Evolutionary conservation across 2,329 filamentous ascomycete species (phyloP), one percentile per base, ranked within the genome.

Genomic region (Penicillium aurantiogriseum): DNA sequence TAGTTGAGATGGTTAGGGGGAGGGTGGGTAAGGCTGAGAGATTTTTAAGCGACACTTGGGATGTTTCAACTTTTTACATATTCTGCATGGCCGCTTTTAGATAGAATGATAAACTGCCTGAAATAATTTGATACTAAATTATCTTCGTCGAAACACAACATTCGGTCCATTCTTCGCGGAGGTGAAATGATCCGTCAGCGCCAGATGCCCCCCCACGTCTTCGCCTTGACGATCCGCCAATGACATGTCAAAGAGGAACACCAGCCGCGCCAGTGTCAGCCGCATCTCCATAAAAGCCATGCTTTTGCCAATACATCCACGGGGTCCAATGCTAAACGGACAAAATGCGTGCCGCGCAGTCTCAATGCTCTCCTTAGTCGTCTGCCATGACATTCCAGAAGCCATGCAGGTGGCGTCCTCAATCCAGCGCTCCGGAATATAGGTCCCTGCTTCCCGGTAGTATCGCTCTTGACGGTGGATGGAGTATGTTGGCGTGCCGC

Each of bases 321-420:
- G 69, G 2, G 73, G 74, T 0, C 76, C 76, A 38, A 77, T 73
- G 42, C 72, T 75, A 50, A 79, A 79, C 8, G 90, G 88, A 61
- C 87, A 91, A 74, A 90, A 93, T 0, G 89, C 89, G 35, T 80
- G 81, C 50, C 88, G 83, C 2, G 88, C 87, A 5, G 77, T 68
- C 3, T 76, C 73, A 51, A 74, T 68, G 1, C 84, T 82, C 2
- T 80, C 78, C 56, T 82, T 80, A 5, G 76, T 81, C 0, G 80
- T 79, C 31, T 70, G 64, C 55, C 71, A 72, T 39, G 75, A 64
- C 17, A 51, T 58, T 65, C 71, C 58, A n/a, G 56, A 69, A 71
- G 80, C 70, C 63, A 67, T 65, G 43, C 67, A 71, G 9, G 76
- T 65, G n/a, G 67, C 77, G 5, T 81, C 83, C 2, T 74, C 73